These are phyloP conservation scores for Pythium sp. DNA, from an alignment of 352 stramenopile genomes.

Conservation along the genomic window DNA sequence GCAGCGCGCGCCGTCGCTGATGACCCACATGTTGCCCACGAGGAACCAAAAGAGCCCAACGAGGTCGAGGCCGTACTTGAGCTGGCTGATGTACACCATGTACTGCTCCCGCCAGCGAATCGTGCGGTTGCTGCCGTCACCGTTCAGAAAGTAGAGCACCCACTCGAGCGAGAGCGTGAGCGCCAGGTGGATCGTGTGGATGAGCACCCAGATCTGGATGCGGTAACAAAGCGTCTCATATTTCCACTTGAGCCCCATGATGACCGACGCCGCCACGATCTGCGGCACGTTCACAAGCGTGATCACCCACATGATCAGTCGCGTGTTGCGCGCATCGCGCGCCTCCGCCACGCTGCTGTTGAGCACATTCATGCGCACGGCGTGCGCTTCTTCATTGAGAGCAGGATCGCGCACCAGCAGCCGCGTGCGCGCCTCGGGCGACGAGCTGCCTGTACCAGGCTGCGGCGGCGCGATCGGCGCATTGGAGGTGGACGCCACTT, in stretches of 20 bases:
- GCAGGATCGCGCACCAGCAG: conserved; percentile 27
- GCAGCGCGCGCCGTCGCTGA: conserved; percentile 77
- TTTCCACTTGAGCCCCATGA: conserved; percentile 70
- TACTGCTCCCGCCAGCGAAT: conserved; percentile 64
- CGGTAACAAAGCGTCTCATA: conserved; percentile 74
- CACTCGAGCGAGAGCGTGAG: conserved; percentile 74
- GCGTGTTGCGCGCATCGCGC: conserved; percentile 72
- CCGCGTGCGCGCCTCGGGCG: conserved; percentile 26
- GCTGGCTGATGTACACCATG: conserved; percentile 63
- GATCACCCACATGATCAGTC: conserved; percentile 76
- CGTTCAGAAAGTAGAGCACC: conserved; percentile 74
- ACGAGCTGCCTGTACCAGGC: conserved; percentile 7
- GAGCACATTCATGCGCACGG: conserved; percentile 80
- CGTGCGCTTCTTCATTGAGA: conserved; percentile 63
- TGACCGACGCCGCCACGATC: conserved; percentile 48
- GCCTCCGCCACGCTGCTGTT: conserved; percentile 82
- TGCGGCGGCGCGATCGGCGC: neutral
- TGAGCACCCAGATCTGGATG: conserved; percentile 80
- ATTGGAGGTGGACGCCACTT: neutral
- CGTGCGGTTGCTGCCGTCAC: conserved; percentile 44
- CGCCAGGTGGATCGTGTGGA: conserved; percentile 69
- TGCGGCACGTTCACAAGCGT: conserved; percentile 79
- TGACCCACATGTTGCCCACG: conserved; percentile 88
- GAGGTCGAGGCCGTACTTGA: conserved; percentile 82
- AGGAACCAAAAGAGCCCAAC: conserved; percentile 84